Base-by-base conservation (phyloP, 345 rosid genomes). In the Brassica incana region DNA sequence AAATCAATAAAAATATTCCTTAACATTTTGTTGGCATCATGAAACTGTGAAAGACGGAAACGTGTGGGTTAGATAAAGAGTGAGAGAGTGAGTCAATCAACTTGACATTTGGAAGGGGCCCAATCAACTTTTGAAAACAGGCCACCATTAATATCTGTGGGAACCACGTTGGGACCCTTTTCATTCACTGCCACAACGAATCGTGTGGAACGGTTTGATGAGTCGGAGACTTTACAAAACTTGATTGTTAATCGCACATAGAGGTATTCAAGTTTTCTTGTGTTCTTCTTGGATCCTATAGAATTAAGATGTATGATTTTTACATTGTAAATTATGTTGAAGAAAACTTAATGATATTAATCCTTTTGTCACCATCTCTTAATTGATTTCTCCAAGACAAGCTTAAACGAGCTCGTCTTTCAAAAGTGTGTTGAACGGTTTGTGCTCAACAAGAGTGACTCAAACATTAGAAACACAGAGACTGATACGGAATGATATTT, bases 71-170 rank as follows among this genome's bases (percentile, higher is more conserved):
- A 63, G 3, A 62, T 23, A 61, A 61, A 70, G 63, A 77, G 52
- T 48, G 64, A 69, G 56, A n/a, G 67, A 59, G 10, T 35, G 16
- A 43, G 52, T 11, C 23, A 68, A 8, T 14, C 73, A 78, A 78
- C 77, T 72, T 78, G 77, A 72, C 73, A 58, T 40, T 43, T 38
- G 54, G 68, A 59, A 73, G 82, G 73, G 82, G 73, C 69, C 81
- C 77, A 78, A 20, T 6, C 5, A 78, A 15, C 20, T 72, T 48
- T 78, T 66, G 73, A 58, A 73, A 78, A 40, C 38, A 29, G 73
- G 77, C 73, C 81, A 12, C 43, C 48, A 78, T 72, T 78, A 65
- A 78, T 58, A 27, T 67, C 77, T 56, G 67, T 72, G 64, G 77
- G 81, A 9, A 43, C 72, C n/a, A 40, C 14, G 3, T 71, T 5